A percentile compares a stretch with the other conserved stretches of the same genome.
phyloP scores from a whole-genome alignment of 352 stramenopile species.

The Peronospora tabacina region DNA sequence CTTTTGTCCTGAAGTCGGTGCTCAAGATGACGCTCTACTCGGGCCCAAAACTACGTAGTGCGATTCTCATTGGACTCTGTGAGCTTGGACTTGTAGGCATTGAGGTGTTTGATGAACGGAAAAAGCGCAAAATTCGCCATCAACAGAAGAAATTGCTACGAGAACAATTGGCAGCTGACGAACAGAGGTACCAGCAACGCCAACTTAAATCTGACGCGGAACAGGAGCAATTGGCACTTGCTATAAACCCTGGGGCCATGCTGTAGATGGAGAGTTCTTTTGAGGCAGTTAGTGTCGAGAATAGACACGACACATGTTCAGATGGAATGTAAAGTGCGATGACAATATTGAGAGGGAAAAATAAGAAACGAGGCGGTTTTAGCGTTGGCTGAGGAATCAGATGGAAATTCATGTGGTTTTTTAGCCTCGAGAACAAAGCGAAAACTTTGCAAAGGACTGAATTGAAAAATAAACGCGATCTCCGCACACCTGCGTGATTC shows the following conservation, averaged over 20 bases:
- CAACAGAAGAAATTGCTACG: conserved; percentile 45
- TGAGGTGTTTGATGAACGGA: conserved; percentile 63
- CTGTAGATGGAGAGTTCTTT: conserved; percentile 20
- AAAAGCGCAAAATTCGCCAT: conserved; percentile 51
- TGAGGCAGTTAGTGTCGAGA: neutral
- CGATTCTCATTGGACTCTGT: conserved; percentile 51
- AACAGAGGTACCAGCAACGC: conserved; percentile 22
- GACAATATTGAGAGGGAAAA: neutral
- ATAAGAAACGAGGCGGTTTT: neutral
- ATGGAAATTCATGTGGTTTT: neutral
- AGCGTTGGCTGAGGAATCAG: neutral
- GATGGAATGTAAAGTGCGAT: neutral
- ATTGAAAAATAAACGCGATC: too few relatives aligned
- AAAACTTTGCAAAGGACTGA: too few relatives aligned
- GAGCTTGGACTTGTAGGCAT: conserved; percentile 64
- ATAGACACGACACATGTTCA: conserved; percentile 13
- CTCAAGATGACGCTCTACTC: conserved; percentile 58
- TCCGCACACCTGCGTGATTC: too few relatives aligned
- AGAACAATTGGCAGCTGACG: conserved; percentile 33
- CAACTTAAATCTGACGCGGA: conserved; percentile 23
- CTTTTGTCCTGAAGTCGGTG: conserved; percentile 38
- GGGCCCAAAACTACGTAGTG: conserved; percentile 51
- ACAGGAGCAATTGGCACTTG: conserved; percentile 16
- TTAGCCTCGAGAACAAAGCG: neutral
- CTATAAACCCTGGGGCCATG: conserved; percentile 26